Percentiles rank a stretch among this genome's conserved stretches.
Evolutionary conservation across 768 basidiomycete species (phyloP).

Genomic region (Cystobasidium tubakii): DNA sequence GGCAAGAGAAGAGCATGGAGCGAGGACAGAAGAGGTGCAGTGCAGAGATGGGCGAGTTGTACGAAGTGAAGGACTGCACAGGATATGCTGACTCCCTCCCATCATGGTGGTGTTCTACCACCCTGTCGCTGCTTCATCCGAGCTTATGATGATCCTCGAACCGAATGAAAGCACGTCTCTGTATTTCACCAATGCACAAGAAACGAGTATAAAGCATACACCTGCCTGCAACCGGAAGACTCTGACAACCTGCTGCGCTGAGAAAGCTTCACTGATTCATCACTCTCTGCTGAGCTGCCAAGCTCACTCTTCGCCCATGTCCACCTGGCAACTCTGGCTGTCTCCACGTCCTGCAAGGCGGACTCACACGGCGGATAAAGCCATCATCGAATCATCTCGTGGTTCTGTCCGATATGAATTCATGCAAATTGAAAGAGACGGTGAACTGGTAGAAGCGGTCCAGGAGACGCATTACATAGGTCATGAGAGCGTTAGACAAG

Average conservation of each 20-base stretch:
- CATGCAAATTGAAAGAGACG: conserved; percentile 6
- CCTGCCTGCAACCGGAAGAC: no score
- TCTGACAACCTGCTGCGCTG: no score
- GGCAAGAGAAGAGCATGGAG: neutral
- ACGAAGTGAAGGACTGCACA: neutral
- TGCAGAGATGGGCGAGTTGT: neutral
- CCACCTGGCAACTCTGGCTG: conserved; percentile 2
- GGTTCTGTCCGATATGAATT: neutral
- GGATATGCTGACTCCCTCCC: no score
- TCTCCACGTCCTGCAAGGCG: neutral
- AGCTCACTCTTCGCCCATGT: neutral
- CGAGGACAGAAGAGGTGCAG: neutral
- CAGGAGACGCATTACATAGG: conserved; percentile 25
- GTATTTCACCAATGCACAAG: no score
- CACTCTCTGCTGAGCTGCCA: no score
- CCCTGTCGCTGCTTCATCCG: no score
- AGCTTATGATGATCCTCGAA: no score
- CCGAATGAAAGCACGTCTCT: no score
- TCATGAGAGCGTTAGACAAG: conserved; percentile 1
- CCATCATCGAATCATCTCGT: neutral
- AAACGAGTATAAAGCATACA: no score
- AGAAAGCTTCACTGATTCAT: neutral
- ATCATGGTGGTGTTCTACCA: no score
- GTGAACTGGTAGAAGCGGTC: conserved; percentile 11
- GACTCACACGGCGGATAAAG: conserved; percentile 7